phyloP scores from a whole-genome alignment of 2,329 filamentous ascomycete genomes.

The Biscogniauxia mediterranea region DNA sequence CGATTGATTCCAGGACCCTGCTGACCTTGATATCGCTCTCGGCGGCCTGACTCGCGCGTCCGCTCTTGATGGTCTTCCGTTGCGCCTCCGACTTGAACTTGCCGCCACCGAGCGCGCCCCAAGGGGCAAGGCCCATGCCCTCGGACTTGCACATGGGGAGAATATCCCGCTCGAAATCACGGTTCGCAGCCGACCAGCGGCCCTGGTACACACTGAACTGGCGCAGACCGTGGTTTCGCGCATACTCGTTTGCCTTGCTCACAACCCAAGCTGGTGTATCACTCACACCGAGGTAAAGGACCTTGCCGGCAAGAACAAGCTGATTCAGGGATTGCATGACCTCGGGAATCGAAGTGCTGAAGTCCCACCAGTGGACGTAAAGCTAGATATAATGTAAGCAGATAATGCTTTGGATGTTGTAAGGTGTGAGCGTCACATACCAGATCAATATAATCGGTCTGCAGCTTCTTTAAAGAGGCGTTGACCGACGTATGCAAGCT shows the following conservation, averaged over 20 bases:
- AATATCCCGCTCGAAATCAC: conserved; percentile 70
- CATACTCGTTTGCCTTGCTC: conserved; percentile 65
- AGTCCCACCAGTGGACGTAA: conserved; percentile 68
- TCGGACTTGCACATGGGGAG: conserved; percentile 63
- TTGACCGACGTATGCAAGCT: conserved; percentile 55
- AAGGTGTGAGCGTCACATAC: conserved; percentile 31
- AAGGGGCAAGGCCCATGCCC: conserved; percentile 60
- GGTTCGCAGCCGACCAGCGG: conserved; percentile 57
- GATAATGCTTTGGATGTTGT: background rate
- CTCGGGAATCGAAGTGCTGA: conserved; percentile 61
- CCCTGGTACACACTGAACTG: conserved; percentile 71
- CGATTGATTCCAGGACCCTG: conserved; percentile 59
- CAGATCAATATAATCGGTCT: conserved; percentile 69
- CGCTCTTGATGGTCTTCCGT: conserved; percentile 47
- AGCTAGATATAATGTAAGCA: conserved; percentile 37
- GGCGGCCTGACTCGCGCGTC: conserved; percentile 38
- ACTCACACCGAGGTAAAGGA: conserved; percentile 65
- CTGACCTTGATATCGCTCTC: conserved; percentile 54
- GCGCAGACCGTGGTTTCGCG: conserved; percentile 65
- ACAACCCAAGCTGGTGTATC: conserved; percentile 71
- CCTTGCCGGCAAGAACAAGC: conserved; percentile 59
- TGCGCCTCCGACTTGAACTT: conserved; percentile 45
- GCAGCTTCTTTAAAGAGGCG: conserved; percentile 57
- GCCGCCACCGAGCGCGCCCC: conserved; percentile 57
- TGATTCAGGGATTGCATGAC: conserved; percentile 67